Base-by-base conservation (phyloP, 1,284 basidiomycete genomes). In the Kalmanozyma brasiliensis region DNA sequence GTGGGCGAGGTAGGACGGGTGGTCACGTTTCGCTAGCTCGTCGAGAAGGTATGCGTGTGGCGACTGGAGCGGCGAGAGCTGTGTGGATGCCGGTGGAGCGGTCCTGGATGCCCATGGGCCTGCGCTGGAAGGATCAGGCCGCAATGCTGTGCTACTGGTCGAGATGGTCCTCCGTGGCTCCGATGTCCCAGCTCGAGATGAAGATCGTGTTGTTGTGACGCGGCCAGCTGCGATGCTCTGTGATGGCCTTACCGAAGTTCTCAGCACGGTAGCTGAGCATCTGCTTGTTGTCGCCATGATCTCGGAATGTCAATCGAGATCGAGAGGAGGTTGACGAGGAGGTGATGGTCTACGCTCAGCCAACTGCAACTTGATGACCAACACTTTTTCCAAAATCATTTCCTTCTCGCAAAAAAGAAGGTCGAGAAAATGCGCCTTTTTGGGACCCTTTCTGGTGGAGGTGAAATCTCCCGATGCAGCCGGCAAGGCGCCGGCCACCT, bases 1-100 rank as follows among this genome's bases (percentile, higher is more conserved):
- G 43, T 79, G 73, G 8, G 77, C 67, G 19, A 81, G 57, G 52
- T 76, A 76, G 3, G 80, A 77, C 5, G 73, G 52, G 33, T 75
- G 73, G 35, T 77, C 75, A 7, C 71, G 64, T 37, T 63, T 57
- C 8, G 52, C 61, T 14, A 77, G 46, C 24, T 72, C 69, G 6
- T 48, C 45, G 10, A 72, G 23, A 1, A 72, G 60, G 47, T 67
- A 64, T 6, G 45, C 14, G 10, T 32, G 57, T 14, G 69, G 64
- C 5, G 64, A 72, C 30, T 66, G 60, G 33, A 72, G 36, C 4
- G 69, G 64, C 8, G 69, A 67, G 20, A 67, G 49, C 23, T 55
- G 45, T 5, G 56, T 58, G 4, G 55, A 46, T 42, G 69, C 59
- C 14, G 64, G 68, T 38, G 63, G 62, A 16, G 57, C 55, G 24